phyloP scores from a whole-genome alignment of 83 land plant species.

The Picea mariana region DNA sequence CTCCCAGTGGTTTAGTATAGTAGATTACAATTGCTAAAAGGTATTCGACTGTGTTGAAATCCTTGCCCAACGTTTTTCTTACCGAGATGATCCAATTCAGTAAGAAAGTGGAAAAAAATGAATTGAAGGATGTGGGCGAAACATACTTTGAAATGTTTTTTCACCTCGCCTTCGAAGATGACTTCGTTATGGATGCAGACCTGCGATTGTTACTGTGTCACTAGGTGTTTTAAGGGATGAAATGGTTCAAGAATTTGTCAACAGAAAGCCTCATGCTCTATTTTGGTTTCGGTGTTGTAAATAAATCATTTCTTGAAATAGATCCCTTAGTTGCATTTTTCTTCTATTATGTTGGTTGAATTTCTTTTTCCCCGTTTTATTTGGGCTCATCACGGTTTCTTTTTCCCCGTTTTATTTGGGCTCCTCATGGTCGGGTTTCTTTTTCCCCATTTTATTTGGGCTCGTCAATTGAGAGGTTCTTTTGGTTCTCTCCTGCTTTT shows the following conservation, averaged over 20 bases:
- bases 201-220: slow-evolving; percentile 85
- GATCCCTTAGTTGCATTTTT: too few species aligned
- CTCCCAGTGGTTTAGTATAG: background rate
- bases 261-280: slow-evolving; percentile 9
- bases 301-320: slow-evolving; percentile 55
- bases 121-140: slow-evolving; percentile 33
- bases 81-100: slow-evolving; percentile 57
- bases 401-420: too few species aligned
- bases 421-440: too few species aligned
- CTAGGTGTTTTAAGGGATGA: slow-evolving; percentile 80
- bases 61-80: slow-evolving; percentile 63
- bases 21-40: slow-evolving; percentile 82
- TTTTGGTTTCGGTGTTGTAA: slow-evolving; percentile 86
- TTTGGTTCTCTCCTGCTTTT: too few species aligned
- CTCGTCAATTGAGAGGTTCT: too few species aligned
- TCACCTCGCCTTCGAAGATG: slow-evolving; percentile 60
- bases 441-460: too few species aligned
- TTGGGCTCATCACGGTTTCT: too few species aligned
- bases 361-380: too few species aligned
- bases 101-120: slow-evolving; percentile 45
- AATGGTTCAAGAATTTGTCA: background rate
- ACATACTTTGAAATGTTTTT: slow-evolving; percentile 33
- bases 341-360: too few species aligned
- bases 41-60: slow-evolving; percentile 59
- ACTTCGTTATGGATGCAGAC: slow-evolving; percentile 55